phyloP scores from a whole-genome alignment of 75 land plant species.

The Pinus albicaulis region DNA sequence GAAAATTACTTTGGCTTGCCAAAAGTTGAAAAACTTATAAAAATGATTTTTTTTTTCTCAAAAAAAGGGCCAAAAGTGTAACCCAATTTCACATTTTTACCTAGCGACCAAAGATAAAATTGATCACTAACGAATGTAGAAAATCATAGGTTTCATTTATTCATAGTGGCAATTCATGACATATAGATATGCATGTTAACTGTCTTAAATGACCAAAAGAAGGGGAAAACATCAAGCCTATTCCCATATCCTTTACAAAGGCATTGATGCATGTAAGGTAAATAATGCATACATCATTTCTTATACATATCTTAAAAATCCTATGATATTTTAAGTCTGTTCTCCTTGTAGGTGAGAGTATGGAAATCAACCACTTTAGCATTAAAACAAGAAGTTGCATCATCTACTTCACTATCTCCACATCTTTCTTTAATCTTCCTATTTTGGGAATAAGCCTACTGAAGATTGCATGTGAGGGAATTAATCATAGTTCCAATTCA shows the following conservation, averaged over 20 bases:
- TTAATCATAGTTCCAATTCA: constrained; percentile 61
- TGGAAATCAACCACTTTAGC: constrained; percentile 30
- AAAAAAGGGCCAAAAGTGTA: too few species aligned
- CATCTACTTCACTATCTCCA: constrained; percentile 84
- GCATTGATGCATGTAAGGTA: constrained; percentile 88
- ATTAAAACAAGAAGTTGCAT: constrained; percentile 74
- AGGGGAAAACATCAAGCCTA: constrained; percentile 55
- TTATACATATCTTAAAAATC: constrained; percentile 59
- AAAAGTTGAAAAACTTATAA: too few species aligned
- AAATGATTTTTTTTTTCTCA: too few species aligned
- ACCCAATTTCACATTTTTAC: too few species aligned
- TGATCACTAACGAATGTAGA: too few species aligned
- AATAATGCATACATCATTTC: constrained; percentile 68
- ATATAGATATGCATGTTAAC: constrained; percentile 65
- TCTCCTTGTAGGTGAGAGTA: constrained; percentile 28
- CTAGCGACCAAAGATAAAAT: too few species aligned
- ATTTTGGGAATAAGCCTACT: too few species aligned
- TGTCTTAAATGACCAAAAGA: constrained; percentile 55
- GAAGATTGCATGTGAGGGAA: constrained; percentile 53
- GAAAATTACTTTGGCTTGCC: too few species aligned
- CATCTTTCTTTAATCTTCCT: constrained; percentile 75
- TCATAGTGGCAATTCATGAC: too few species aligned
- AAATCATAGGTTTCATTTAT: too few species aligned
- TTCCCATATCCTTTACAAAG: constrained; percentile 79
- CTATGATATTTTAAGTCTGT: constrained; percentile 34